phyloP scores from a whole-genome alignment of 2,329 filamentous ascomycete genomes.

The Herpotrichia juniperi region DNA sequence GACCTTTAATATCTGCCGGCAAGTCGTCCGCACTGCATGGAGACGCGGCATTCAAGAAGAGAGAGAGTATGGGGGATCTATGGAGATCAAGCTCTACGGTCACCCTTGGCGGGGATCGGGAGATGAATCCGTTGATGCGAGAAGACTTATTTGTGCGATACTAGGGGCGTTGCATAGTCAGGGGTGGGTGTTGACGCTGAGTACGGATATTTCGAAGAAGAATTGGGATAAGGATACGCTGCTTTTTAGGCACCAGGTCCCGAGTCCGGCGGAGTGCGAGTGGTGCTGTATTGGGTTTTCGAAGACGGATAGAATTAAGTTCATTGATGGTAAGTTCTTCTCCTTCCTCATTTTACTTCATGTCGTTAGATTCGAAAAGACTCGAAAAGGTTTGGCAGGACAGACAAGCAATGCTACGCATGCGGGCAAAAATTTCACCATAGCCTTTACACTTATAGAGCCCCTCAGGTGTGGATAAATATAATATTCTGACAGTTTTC shows the following conservation, averaged over 20 bases:
- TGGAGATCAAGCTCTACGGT: slow-evolving; percentile 47
- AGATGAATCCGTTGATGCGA: slow-evolving; percentile 34
- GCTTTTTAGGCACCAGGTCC: slow-evolving; percentile 45
- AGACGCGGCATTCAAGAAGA: slow-evolving; percentile 37
- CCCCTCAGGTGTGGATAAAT: too few relatives aligned
- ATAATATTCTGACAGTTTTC: too few relatives aligned
- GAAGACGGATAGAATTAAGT: slow-evolving; percentile 29
- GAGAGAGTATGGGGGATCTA: slow-evolving; percentile 37
- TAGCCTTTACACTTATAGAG: neutral
- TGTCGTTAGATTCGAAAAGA: too few relatives aligned
- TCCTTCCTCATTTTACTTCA: too few relatives aligned
- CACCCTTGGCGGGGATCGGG: slow-evolving; percentile 42
- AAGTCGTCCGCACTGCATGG: slow-evolving; percentile 31
- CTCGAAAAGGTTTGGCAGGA: neutral
- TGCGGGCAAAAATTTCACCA: neutral
- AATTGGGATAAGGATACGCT: slow-evolving; percentile 43
- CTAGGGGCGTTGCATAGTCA: slow-evolving; percentile 39
- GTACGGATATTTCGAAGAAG: slow-evolving; percentile 45
- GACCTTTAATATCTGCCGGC: slow-evolving; percentile 34
- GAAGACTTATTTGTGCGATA: slow-evolving; percentile 39
- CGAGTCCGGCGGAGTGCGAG: slow-evolving; percentile 41
- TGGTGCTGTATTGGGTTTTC: slow-evolving; percentile 48
- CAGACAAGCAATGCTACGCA: too few relatives aligned
- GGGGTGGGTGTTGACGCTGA: slow-evolving; percentile 48
- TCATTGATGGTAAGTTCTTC: slow-evolving; percentile 35